Evolutionary conservation across 1,139 yeast species (phyloP), one percentile per base, ranked within the genome.

Genomic region (Taphrina deformans): DNA sequence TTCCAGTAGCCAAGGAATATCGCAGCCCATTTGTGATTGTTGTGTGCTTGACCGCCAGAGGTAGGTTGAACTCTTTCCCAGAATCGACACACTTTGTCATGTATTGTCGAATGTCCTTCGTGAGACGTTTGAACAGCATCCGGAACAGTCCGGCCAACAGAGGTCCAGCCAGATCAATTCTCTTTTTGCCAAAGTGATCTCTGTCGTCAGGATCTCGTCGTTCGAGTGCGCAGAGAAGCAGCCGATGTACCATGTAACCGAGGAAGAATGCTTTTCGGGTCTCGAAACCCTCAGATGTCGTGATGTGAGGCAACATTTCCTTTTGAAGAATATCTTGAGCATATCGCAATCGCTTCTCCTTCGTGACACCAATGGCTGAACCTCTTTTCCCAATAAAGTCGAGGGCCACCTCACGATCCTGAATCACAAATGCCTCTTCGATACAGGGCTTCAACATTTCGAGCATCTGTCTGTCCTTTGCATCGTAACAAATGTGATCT

Each of bases 321-420:
- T 93, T 91, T 76, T 92, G 98, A 75, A 93, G 80, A 75, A 93
- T 92, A 78, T 93, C 99, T 72, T 90, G 88, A 26, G 99, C 99
- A 76, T 92, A 93, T 75, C 96, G 96, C 73, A 93, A 89, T 87
- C 99, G 97, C 78, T 92, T 92, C 75, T 95, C 99, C 76, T 96
- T 87, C 78, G 91, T 88, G 71, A 93, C 91, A 80, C 99, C 99
- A 73, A 91, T 82, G 16, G 86, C 86, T 66, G 86, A 85, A 78
- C 99, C 99, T 86, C 99, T 91, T 80, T 98, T 89, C 71, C 99
- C 99, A 74, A 93, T 93, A 77, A 87, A 93, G 81, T 93, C 99
- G 70, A 93, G 84, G 0, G 99, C 99, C 64, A 95, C 96, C 79
- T 93, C 99, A 75, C 96, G 87, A 75, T 95, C 98, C 79, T 95